Evolutionary conservation across 2,329 filamentous ascomycete genomes (phyloP), one percentile per base, ranked within the genome.

Genomic region (Epicoccum nigrum): DNA sequence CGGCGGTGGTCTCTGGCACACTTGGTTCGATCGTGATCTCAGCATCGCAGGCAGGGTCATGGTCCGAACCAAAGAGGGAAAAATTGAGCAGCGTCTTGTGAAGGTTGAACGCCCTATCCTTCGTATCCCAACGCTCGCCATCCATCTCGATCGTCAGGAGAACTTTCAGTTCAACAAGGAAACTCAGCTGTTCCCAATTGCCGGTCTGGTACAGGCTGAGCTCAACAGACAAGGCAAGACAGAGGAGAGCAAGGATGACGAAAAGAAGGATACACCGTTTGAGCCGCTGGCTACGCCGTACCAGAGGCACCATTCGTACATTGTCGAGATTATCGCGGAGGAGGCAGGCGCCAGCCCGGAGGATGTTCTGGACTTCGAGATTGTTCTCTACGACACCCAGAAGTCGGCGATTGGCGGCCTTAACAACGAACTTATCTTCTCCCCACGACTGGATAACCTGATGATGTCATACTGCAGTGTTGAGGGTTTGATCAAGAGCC

Each of bases 121-220:
- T 60, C 85, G 94, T 43, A 93, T 99, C 54, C 94, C 94, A 1
- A 96, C 92, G 3, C 80, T 99, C 58, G 94, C 94, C 27, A 95
- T 97, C 60, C 94, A 99, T 75, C 84, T 99, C 51, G 88, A 97
- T 68, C 88, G 93, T 47, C 86, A 90, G 64, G 83, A 89, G 65
- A 90, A 82, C 56, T 99, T 99, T 68, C 82, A 90, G 48, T 96
- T 95, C 69, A 99, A 97, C 81, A 97, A 97, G 79, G 94, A 99
- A 79, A 91, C 88, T 19, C 93, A 99, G 74, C 79, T 99, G 19
- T 95, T 96, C 68, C 94, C 94, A 4, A 97, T 99, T 67, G 86
- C 89, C 17, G 94, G 94, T 5, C 81, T 99, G 46, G 88, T 90
- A 2, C 86, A 89, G 43, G 90, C 91, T 2, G 92, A 97, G 77